A percentile compares a stretch with the other conserved stretches of the same genome.
phyloP scores from a whole-genome alignment of 495 filamentous ascomycete species.

The Tuber calosporum region DNA sequence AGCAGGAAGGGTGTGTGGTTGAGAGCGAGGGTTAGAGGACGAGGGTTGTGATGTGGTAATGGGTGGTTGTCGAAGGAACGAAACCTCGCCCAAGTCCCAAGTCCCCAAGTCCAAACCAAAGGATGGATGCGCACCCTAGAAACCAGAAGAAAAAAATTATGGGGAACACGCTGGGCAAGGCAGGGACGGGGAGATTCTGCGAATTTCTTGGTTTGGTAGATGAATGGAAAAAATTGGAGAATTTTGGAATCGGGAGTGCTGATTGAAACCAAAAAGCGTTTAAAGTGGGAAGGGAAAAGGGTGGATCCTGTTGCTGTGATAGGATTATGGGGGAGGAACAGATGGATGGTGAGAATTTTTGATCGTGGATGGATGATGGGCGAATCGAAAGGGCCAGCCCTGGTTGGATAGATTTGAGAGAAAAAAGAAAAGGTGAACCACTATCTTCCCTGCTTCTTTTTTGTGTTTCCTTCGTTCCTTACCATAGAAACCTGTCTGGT shows the following conservation, averaged over 20 bases:
- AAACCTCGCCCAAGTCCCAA: slow-evolving; percentile 1
- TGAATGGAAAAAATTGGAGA: neutral
- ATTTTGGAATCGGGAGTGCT: neutral
- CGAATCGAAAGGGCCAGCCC: neutral
- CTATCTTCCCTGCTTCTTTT: slow-evolving; percentile 3
- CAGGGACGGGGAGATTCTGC: neutral
- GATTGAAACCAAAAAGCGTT: slow-evolving; percentile 17
- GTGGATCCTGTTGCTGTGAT: slow-evolving; percentile 36
- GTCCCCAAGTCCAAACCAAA: neutral
- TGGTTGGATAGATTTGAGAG: neutral
- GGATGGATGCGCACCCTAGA: neutral
- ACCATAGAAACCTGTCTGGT: neutral
- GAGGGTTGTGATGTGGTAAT: slow-evolving; percentile 27
- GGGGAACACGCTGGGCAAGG: neutral
- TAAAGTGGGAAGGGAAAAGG: slow-evolving; percentile 37
- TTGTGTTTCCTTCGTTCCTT: neutral
- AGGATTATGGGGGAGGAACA: slow-evolving; percentile 31
- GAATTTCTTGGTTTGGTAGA: neutral
- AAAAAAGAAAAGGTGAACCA: neutral
- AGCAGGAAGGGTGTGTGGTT: slow-evolving; percentile 19
- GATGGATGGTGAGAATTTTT: slow-evolving; percentile 13
- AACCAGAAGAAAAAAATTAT: slow-evolving; percentile 5
- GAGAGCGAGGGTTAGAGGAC: slow-evolving; percentile 21
- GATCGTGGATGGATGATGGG: neutral
- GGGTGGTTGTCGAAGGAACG: slow-evolving; percentile 42